These are phyloP conservation scores for Salvia miltiorrhiza DNA, from an alignment of 257 asterid species.

Conservation along the genomic window DNA sequence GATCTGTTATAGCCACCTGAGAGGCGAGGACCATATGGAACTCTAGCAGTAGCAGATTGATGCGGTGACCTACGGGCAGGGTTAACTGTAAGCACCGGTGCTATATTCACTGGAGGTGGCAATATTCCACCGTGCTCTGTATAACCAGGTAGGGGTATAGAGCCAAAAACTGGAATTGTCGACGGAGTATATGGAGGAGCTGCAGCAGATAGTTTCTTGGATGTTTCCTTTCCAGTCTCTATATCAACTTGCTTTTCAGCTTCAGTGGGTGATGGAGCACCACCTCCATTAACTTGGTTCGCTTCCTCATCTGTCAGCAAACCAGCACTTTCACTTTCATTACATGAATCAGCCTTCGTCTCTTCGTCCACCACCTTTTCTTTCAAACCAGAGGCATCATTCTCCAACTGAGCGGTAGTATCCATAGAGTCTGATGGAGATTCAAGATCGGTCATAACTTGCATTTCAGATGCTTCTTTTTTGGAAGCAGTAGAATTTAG, in stretches of 20 bases:
- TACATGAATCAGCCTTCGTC: constrained; percentile 20
- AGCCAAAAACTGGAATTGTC: constrained; percentile 46
- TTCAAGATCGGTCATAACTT: constrained; percentile 23
- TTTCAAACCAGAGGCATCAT: constrained; percentile 26
- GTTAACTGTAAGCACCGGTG: constrained; percentile 51
- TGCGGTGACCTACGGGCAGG: constrained; percentile 75
- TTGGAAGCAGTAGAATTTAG: constrained; percentile 20
- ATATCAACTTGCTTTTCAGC: constrained; percentile 49
- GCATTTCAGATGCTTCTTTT: constrained; percentile 24
- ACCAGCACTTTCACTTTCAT: constrained; percentile 21
- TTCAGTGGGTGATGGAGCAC: constrained; percentile 29
- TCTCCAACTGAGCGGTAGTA: constrained; percentile 27
- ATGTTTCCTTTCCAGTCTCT: constrained; percentile 54
- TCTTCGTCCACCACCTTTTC: constrained; percentile 29
- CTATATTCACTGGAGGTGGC: constrained; percentile 61
- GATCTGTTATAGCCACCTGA: constrained; percentile 70
- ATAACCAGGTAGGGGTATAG: constrained; percentile 50
- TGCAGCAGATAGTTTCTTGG: constrained; percentile 77
- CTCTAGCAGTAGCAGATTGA: constrained; percentile 73
- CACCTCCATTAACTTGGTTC: constrained; percentile 30
- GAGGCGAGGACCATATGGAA: constrained; percentile 83
- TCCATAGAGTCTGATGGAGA: constrained; percentile 22
- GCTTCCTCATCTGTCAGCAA: constrained; percentile 33
- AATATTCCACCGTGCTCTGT: constrained; percentile 73
- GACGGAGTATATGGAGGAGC: constrained; percentile 85